phyloP scores from a whole-genome alignment of 768 basidiomycete species.

The Neoboletus brunneissimus region DNA sequence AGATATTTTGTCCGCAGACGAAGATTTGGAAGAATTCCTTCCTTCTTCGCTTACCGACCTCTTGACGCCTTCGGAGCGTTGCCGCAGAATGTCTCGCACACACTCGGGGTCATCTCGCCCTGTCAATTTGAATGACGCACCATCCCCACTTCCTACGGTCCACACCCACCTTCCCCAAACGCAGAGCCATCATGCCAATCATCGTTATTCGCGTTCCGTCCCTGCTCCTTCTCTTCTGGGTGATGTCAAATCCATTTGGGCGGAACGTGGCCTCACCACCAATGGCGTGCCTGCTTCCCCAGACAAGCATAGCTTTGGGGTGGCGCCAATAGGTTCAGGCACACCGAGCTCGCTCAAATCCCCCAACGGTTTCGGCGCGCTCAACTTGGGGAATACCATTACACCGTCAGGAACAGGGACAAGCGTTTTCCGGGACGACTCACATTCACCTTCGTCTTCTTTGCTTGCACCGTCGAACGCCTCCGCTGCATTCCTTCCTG shows the following conservation, averaged over 20 bases:
- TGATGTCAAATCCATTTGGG: conserved; percentile 81
- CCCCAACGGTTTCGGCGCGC: conserved; percentile 35
- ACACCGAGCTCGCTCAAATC: conserved; percentile 57
- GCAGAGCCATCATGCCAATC: conserved; percentile 34
- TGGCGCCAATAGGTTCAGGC: conserved; percentile 31
- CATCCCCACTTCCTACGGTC: conserved; percentile 15
- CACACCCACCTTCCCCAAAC: conserved; percentile 16
- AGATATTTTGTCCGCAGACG: conserved; percentile 45
- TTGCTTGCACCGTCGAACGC: conserved; percentile 69
- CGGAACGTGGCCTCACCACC: conserved; percentile 44
- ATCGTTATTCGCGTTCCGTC: conserved; percentile 81
- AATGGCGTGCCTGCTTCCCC: conserved; percentile 39
- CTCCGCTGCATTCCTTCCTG: conserved; percentile 77
- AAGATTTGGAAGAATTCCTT: conserved; percentile 84
- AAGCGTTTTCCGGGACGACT: conserved; percentile 34
- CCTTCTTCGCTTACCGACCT: conserved; percentile 87
- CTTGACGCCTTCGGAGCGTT: conserved; percentile 84
- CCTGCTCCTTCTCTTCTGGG: conserved; percentile 74
- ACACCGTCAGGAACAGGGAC: conserved; percentile 17
- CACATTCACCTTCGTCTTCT: conserved; percentile 31
- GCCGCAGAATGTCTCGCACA: conserved; percentile 77
- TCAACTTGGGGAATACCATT: conserved; percentile 12
- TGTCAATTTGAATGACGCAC: conserved; percentile 19
- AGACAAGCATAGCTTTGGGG: conserved; percentile 25
- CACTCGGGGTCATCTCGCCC: conserved; percentile 42